Evolutionary conservation across 163 green algal species (phyloP), one percentile per base, ranked within the genome.

Genomic region (Coccomyxa subellipsoidea): DNA sequence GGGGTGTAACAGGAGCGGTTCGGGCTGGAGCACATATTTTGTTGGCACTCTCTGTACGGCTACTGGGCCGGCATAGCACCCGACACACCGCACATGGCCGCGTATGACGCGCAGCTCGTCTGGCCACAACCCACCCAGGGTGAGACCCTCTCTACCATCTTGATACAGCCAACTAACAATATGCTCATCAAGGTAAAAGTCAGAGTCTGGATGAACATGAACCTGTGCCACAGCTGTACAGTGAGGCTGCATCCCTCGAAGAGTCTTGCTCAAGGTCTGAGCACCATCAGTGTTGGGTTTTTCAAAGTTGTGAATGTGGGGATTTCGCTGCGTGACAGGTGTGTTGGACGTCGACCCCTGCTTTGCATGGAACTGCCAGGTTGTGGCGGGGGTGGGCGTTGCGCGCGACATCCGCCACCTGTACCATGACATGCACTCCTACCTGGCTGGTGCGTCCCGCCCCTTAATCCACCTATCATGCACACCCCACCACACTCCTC

Each of bases 361-460:
- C 18, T 80, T 54, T 36, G 76, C 76, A 25, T 80, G 76, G 76
- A 80, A 80, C 38, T 80, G 39, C 72, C 76, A 80, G 76, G 92
- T 97, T 66, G 86, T 98, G 75, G 89, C 88, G 35, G 95, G 96
- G 66, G 83, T 98, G 2, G 94, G 94, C 23, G 84, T 97, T 0
- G 86, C 95, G 0, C 53, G 86, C 2, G 85, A 95, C 79, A 87
- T 91, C 3, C 31, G 53, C 10, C 34, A 38, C 2, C 91, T 98
- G 23, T 97, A 95, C 89, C 80, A 85, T 38, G 89, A 91, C 86
- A 97, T 99, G 93, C 96, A 99, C 87, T 71, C 71, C 54, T 98
- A 98, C 92, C 92, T 99, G 34, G 82, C 85, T 29, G 39, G 76
- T 80, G 38, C 12, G 37, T 47, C 69, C 34, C 23, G 4, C 4